A percentile compares a stretch with the other conserved stretches of the same genome.
These are phyloP conservation scores for Pichia cactophila DNA, from an alignment of 1,139 yeast genomes.

Conservation along the genomic window DNA sequence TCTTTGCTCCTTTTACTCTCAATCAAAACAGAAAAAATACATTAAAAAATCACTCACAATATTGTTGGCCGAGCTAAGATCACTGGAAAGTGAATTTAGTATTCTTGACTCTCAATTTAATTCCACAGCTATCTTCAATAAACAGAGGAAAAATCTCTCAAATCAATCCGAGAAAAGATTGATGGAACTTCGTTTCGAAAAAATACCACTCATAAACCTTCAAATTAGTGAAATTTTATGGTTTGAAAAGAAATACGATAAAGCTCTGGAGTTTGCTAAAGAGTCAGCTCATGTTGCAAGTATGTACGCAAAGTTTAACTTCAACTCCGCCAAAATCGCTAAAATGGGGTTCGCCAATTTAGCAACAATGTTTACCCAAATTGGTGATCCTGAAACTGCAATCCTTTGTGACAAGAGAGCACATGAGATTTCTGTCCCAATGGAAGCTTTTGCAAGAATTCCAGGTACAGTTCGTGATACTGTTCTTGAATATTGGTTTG, in stretches of 20 bases:
- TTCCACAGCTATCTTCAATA: conserved; percentile 13
- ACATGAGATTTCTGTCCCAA: conserved; percentile 25
- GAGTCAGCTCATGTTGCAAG: conserved; percentile 36
- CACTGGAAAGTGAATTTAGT: conserved; percentile 22
- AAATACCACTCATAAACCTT: conserved; percentile 39
- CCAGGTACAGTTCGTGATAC: conserved; percentile 24
- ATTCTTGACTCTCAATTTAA: conserved; percentile 16
- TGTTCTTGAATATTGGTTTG: conserved; percentile 27
- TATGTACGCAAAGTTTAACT: conserved; percentile 27
- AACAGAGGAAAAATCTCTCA: conserved; percentile 10
- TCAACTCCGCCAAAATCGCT: conserved; percentile 35
- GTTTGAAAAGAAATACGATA: conserved; percentile 44
- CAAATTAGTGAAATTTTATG: conserved; percentile 63
- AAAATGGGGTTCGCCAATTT: conserved; percentile 33
- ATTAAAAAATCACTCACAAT: conserved; percentile 22
- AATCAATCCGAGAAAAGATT: conserved; percentile 17
- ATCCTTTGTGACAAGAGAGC: conserved; percentile 25
- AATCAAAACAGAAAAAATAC: conserved; percentile 16
- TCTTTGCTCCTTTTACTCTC: conserved; percentile 23
- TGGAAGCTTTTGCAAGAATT: conserved; percentile 21
- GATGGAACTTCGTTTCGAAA: conserved; percentile 22
- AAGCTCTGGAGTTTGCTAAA: conserved; percentile 60
- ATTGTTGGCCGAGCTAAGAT: conserved; percentile 23
- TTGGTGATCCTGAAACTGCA: conserved; percentile 29
- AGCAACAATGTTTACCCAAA: conserved; percentile 32